Evolutionary conservation across 1,139 yeast genomes (phyloP).

Genomic region (Pichia sp.): DNA sequence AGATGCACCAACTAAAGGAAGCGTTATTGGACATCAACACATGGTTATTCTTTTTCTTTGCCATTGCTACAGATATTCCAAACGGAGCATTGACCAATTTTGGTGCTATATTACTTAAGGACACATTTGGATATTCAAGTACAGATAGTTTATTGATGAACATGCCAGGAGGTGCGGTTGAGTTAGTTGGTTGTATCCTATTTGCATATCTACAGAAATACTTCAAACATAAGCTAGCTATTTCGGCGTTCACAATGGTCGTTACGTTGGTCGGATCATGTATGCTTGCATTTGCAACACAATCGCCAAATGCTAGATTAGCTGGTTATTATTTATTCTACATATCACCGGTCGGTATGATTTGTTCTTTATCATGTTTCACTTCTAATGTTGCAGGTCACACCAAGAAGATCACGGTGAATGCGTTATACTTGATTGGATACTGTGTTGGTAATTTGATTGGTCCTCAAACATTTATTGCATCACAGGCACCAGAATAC

Average conservation of each 20-base stretch:
- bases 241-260: constrained; percentile 38
- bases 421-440: constrained; percentile 48
- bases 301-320: constrained; percentile 32
- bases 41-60: constrained; percentile 34
- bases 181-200: constrained; percentile 30
- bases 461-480: constrained; percentile 35
- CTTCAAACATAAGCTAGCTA: constrained; percentile 34
- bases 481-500: too few relatives aligned
- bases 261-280: constrained; percentile 38
- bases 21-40: constrained; percentile 39
- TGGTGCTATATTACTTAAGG: constrained; percentile 25
- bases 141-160: constrained; percentile 32
- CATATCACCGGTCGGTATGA: constrained; percentile 35
- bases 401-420: constrained; percentile 39
- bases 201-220: constrained; percentile 34
- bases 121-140: constrained; percentile 25
- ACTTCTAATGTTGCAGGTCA: constrained; percentile 58
- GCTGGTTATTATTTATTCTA: constrained; percentile 38
- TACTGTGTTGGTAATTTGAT: constrained; percentile 64
- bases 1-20: constrained; percentile 38
- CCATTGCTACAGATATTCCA: constrained; percentile 32
- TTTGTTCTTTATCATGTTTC: constrained; percentile 36
- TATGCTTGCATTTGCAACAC: constrained; percentile 42
- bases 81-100: constrained; percentile 38
- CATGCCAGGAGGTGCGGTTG: constrained; percentile 38